phyloP scores from a whole-genome alignment of 257 asterid genomes.

The Buddleja alternifolia region DNA sequence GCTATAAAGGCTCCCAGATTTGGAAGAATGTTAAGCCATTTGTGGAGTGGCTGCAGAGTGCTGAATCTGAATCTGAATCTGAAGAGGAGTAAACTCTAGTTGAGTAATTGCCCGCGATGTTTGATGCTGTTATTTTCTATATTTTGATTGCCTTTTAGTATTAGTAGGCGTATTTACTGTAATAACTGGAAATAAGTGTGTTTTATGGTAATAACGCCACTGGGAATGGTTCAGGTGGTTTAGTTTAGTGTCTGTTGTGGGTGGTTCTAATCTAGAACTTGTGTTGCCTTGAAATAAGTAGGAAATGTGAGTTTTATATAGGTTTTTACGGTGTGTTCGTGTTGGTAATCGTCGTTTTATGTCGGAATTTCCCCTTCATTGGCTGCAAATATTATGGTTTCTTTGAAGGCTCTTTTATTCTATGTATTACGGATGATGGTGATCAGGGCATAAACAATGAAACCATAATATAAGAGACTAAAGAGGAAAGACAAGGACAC shows the following conservation, averaged over 20 bases:
- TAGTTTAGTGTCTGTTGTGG: background rate
- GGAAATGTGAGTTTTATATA: background rate
- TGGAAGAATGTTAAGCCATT: constrained; percentile 57
- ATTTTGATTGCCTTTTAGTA: background rate
- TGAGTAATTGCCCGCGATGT: background rate
- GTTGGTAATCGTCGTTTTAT: background rate
- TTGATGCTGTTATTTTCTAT: background rate
- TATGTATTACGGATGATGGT: too few relatives aligned
- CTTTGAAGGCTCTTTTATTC: too few relatives aligned
- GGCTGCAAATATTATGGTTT: too few relatives aligned
- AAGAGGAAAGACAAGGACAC: too few relatives aligned
- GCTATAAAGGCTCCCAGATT: constrained; percentile 37
- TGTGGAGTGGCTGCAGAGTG: constrained; percentile 59
- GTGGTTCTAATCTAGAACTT: background rate
- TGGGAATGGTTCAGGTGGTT: background rate
- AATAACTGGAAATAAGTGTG: background rate
- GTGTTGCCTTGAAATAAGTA: constrained; percentile 14
- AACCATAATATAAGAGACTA: too few relatives aligned
- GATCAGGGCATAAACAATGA: too few relatives aligned
- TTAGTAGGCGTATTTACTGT: background rate
- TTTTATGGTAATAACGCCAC: constrained; percentile 10
- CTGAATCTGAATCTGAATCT: constrained; percentile 57
- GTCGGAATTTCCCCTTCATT: too few relatives aligned
- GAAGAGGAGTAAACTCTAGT: constrained; percentile 42
- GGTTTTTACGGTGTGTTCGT: background rate